phyloP scores from a whole-genome alignment of 306 rosid species.

The Albizia julibrissin region DNA sequence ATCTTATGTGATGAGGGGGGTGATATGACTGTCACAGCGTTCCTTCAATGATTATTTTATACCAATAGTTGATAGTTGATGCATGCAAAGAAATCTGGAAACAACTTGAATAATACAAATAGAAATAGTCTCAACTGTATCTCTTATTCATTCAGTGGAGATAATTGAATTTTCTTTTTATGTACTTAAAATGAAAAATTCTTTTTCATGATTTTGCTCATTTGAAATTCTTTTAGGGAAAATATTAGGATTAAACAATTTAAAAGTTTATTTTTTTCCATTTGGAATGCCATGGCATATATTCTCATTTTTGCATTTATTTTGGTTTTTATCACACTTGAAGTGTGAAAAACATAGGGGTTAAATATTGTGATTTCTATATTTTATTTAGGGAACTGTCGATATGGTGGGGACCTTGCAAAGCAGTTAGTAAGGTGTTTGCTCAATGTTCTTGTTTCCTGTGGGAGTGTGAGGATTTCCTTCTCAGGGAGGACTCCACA shows the following conservation, averaged over 20 bases:
- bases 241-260: not conserved
- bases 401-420: slow-evolving; percentile 84
- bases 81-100: not conserved
- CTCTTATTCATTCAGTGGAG: not conserved
- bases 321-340: not conserved
- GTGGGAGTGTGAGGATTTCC: slow-evolving; percentile 93
- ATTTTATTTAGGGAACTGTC: slow-evolving; percentile 67
- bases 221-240: slow-evolving; percentile 20
- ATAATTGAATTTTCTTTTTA: not conserved
- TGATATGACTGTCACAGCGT: not conserved
- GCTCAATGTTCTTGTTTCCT: slow-evolving; percentile 68
- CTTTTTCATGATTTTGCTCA: slow-evolving; percentile 25
- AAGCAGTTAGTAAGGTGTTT: slow-evolving; percentile 69
- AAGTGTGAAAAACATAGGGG: not conserved
- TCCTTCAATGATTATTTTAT: not conserved
- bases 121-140: not conserved
- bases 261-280: not conserved
- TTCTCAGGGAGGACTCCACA: slow-evolving; percentile 83
- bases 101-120: not conserved
- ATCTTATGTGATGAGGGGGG: not conserved
- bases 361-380: slow-evolving; percentile 1
- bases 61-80: not conserved
- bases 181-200: not conserved
- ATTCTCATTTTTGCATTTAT: not conserved
- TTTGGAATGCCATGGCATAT: not conserved